Evolutionary conservation across 805 yeast genomes (phyloP), one percentile per base, ranked within the genome.

Genomic region (Yamadazyma olivae): DNA sequence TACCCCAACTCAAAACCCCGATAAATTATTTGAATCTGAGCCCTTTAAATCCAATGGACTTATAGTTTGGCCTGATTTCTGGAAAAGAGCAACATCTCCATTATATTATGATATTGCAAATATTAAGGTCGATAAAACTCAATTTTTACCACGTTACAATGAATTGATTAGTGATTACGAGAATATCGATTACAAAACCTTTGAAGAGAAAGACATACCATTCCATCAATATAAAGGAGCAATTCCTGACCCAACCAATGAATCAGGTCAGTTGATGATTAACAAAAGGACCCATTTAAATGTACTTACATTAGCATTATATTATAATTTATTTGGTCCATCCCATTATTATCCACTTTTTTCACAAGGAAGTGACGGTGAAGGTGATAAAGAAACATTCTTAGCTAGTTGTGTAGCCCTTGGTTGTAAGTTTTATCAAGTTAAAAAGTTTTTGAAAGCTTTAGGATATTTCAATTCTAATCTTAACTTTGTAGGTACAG

Each of bases 81-180:
- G 95, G 95, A 75, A 81, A 56, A 71, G 95, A 45, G 79, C 90
- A 5, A 84, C 90, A 1, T 75, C 85, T 1, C 95, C 95, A 5
- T 61, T 63, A 25, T 82, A 74, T 49, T 87, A 83, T 57, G 74
- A 76, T 20, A 78, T 87, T 45, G 86, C 86, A 0, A 84, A 78
- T 2, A 63, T 78, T 17, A 39, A 47, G 1, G 34, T 64, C 14
- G 56, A 66, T 35, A 43, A 48, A 21, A 41, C 44, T 3, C 46
- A 57, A 14, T 50, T 59, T n/a, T 45, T 53, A 19, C 67, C 65
- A 3, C 50, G 51, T 28, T 67, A 67, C 39, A 49, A 55, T 33
- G 71, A 65, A 38, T 41, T 47, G 19, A 32, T 34, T 4, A 30
- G 33, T 16, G 40, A 35, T 22, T 38, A 41, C 22, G 41, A 37